Evolutionary conservation across 257 asterid genomes (phyloP).

Genomic region (Solanum pinnatisectum): DNA sequence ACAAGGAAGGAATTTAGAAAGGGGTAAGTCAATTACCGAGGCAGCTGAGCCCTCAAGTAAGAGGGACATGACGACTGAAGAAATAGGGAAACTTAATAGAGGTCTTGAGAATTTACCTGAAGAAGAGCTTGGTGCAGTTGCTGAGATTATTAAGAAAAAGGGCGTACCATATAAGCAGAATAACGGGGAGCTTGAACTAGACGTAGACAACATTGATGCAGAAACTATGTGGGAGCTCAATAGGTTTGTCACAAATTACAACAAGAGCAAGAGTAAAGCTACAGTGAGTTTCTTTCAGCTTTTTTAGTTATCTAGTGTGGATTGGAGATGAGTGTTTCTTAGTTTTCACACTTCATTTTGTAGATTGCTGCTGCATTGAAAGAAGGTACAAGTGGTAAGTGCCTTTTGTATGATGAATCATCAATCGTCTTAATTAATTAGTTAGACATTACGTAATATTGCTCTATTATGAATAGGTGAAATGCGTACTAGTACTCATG

Average conservation of each 20-base stretch:
- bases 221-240: slow-evolving; percentile 99
- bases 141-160: slow-evolving; percentile 81
- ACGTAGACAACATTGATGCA: slow-evolving; percentile 72
- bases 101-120: slow-evolving; percentile 74
- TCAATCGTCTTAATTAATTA: background rate
- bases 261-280: slow-evolving; percentile 62
- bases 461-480: background rate
- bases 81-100: slow-evolving; percentile 40
- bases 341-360: background rate
- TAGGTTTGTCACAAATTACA: slow-evolving; percentile 80
- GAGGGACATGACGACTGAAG: slow-evolving; percentile 78
- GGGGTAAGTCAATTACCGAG: too few species aligned
- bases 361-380: background rate
- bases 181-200: slow-evolving; percentile 87
- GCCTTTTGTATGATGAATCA: background rate
- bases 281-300: too few species aligned
- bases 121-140: slow-evolving; percentile 72
- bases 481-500: background rate
- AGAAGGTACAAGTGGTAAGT: background rate
- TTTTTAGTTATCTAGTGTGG: background rate
- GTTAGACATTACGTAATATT: too few species aligned
- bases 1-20: too few species aligned
- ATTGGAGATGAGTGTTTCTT: too few species aligned
- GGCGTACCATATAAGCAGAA: slow-evolving; percentile 55
- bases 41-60: slow-evolving; percentile 2